Percentiles rank a stretch among this genome's conserved stretches.
These are phyloP conservation scores for Coix lacrymajobi DNA, from an alignment of 176 grass and related monocot species.

Conservation along the genomic window DNA sequence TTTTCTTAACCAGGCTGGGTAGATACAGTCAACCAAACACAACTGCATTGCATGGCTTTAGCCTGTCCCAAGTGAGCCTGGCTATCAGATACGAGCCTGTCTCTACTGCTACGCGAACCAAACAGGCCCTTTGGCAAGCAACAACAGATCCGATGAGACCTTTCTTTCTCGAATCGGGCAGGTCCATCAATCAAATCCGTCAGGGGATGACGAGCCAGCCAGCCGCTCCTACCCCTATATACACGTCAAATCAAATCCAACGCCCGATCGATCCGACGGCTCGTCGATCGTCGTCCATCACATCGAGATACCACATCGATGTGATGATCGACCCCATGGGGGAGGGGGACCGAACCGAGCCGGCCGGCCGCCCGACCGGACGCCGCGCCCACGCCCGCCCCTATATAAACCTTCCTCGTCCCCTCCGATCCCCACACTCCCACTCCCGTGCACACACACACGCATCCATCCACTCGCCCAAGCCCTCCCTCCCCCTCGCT, in stretches of 20 bases:
- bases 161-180: conserved; percentile 59
- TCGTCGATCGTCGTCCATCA: conserved; percentile 26
- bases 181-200: conserved; percentile 85
- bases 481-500: neutral
- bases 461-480: neutral
- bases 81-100: no score
- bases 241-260: conserved; percentile 61
- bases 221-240: neutral
- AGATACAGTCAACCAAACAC: no score
- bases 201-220: conserved; percentile 52
- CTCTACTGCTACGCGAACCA: no score
- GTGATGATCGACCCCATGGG: neutral
- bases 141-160: conserved; percentile 94
- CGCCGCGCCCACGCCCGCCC: neutral
- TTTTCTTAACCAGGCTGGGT: no score
- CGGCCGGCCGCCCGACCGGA: neutral
- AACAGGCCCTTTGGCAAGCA: no score
- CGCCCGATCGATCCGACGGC: conserved; percentile 8
- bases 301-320: conserved; percentile 1
- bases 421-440: neutral
- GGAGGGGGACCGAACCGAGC: conserved; percentile 19
- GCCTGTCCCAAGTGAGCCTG: no score
- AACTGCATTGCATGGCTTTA: no score
- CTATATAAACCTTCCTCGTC: conserved; percentile 28
- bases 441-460: neutral